Base-by-base conservation (phyloP, 148 eudicot genomes). In the Persicaria tinctoria region DNA sequence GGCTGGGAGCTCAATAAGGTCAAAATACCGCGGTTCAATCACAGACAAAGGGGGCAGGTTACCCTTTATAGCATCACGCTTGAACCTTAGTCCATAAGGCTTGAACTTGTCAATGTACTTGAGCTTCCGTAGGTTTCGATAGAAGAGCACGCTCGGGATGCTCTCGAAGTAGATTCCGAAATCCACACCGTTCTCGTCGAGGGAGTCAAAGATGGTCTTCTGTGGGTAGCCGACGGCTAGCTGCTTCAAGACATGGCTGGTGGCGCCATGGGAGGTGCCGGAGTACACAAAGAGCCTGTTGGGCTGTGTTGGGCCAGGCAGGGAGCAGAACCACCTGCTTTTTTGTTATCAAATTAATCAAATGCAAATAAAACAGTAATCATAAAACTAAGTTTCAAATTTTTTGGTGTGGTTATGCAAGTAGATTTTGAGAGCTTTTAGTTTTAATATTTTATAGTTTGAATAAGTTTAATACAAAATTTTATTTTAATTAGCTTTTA, bases 241-340 rank as follows among this genome's bases (percentile, higher is more conserved):
- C 75, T 91, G 99, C 64, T 77, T 90, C 80, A 85, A 89, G 49
- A 90, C 89, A 77, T 95, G 93, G 81, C 89, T 85, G 8, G 90
- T 87, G 6, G 99, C 95, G 0, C 99, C 99, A 78, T 92, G 93
- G 32, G 97, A 92, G 53, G 97, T 95, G 7, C 89, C 97, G 5
- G 99, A 95, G 81, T 90, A 95, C 4, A 95, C 89, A 75, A 92
- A 95, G 18, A 95, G 75, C 56, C 99, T 82, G 56, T 95, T 95
- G 63, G 99, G 99, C 51, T 95, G 99, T 3, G 99, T 95, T 45
- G 99, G 99, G 3, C 99, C 99, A 0, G 99, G 99, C 4, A 95
- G 81, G 4, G 94, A 88, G 8, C 88, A 86, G 75, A 95, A 95
- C 99, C 99, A 95, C 47, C 93, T 76, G 48, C 5, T 66, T 66